phyloP scores from a whole-genome alignment of 176 grass and related monocot species.

The Puccinellia tenuiflora region DNA sequence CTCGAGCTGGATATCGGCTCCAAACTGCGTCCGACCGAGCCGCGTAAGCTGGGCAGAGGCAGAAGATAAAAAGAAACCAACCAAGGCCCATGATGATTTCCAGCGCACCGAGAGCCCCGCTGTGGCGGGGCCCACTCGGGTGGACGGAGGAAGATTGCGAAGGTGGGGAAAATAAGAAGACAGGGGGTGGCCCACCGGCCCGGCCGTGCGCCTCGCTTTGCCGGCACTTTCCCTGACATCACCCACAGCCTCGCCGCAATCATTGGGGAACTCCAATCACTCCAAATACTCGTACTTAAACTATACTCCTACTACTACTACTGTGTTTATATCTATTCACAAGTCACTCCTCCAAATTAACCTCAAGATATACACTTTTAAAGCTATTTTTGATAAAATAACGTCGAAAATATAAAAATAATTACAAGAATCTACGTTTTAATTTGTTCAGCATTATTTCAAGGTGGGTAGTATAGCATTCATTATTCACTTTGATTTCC shows the following conservation, averaged over 20 bases:
- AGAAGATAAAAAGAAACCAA: background rate
- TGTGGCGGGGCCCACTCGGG: background rate
- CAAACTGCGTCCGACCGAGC: background rate
- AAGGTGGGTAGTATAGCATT: too few relatives aligned
- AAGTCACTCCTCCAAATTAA: background rate
- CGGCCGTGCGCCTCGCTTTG: constrained; percentile 54
- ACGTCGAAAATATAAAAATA: too few relatives aligned
- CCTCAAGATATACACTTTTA: background rate
- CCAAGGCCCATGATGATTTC: constrained; percentile 20
- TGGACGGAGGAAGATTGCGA: background rate
- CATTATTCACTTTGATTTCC: background rate
- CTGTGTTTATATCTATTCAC: background rate
- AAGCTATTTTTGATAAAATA: too few relatives aligned
- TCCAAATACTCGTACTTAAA: background rate
- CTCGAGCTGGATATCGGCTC: background rate
- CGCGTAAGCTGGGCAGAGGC: background rate
- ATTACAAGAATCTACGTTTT: background rate
- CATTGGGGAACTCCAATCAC: constrained; percentile 19
- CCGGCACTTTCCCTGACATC: constrained; percentile 41
- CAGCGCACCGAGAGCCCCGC: background rate
- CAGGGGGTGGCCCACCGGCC: constrained; percentile 29
- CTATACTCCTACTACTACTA: background rate
- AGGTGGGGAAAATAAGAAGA: background rate
- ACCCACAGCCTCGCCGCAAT: constrained; percentile 36
- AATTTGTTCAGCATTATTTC: background rate